Conservation (phyloP, 352 stramenopile genomes). For the Globisporangium rhizosaccharum region DNA sequence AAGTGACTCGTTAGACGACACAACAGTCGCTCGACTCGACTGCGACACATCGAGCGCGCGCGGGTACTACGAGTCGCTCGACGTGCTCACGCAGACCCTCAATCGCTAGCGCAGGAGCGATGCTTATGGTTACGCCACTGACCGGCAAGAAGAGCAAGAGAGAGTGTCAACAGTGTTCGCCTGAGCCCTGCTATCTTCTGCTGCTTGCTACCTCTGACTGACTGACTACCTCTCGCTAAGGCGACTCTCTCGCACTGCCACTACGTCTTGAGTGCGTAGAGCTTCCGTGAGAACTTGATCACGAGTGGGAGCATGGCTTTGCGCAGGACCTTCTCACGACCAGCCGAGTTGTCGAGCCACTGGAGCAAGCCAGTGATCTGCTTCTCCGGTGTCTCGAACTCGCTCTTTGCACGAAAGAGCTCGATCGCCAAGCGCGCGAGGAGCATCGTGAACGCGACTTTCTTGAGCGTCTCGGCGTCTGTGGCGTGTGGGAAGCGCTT, state of each 20-base stretch:
- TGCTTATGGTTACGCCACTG: too few species aligned
- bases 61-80: slow-evolving; percentile 1
- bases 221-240: too few species aligned
- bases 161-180: too few species aligned
- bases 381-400: slow-evolving; percentile 68
- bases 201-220: too few species aligned
- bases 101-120: too few species aligned
- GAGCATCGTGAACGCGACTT: slow-evolving; percentile 61
- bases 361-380: slow-evolving; percentile 70
- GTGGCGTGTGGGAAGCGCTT: slow-evolving; percentile 47
- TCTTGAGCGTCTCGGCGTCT: slow-evolving; percentile 65
- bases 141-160: too few species aligned
- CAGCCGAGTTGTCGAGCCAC: slow-evolving; percentile 71
- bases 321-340: slow-evolving; percentile 62
- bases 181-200: too few species aligned
- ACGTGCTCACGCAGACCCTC: neutral
- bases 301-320: slow-evolving; percentile 59
- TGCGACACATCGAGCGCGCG: neutral
- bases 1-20: too few species aligned
- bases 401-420: slow-evolving; percentile 48
- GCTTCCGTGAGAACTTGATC: slow-evolving; percentile 68
- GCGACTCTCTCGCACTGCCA: neutral
- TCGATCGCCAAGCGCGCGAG: slow-evolving; percentile 64
- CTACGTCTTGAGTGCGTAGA: slow-evolving; percentile 38
- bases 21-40: neutral